Evolutionary conservation across 2,329 filamentous ascomycete species (phyloP), one percentile per base, ranked within the genome.

Genomic region (Dactylellina sp.): DNA sequence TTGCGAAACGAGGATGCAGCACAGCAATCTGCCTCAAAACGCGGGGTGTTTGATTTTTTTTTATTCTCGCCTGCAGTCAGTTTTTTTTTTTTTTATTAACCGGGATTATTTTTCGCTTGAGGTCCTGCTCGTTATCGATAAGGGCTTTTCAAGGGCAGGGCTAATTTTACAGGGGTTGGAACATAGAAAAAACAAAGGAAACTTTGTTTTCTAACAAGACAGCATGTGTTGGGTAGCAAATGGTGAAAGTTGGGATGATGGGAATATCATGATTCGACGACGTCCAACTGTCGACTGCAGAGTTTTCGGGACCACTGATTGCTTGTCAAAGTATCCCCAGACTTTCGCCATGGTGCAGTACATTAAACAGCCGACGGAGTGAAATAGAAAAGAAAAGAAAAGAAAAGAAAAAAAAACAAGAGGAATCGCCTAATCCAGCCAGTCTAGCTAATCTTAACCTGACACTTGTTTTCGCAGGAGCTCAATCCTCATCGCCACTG

Each of bases 391-490:
- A 40, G 22, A 9, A 40, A 7, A 7, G 39, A 66, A 61, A 55
- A 49, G 22, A 2, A 50, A 20, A 37, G 49, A 16, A 9, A 40
- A 7, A 7, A 49, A 66, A 61, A 70, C 64, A 16, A 53, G 46
- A 50, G 20, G 40, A 74, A 60, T 74, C 70, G 39, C 61, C 70
- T 61, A 61, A 66, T 74, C 40, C 11, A 53, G 55, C 25, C 47
- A 57, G 35, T 28, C 57, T 53, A 72, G 60, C 66, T 72, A 72
- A 72, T 72, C 52, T 72, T 46, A 60, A 28, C 37, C 46, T 72
- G 66, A 72, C 68, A 72, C 68, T 60, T 72, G 68, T 74, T 74
- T 61, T 60, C 63, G 70, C 70, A 74, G 70, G 70, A 64, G 66
- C 66, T 71, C 66, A 37, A 63, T 14, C 28, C 42, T 42, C 32